Base-by-base conservation (phyloP, 2,329 filamentous ascomycete species). In the Dothistroma septosporum region DNA sequence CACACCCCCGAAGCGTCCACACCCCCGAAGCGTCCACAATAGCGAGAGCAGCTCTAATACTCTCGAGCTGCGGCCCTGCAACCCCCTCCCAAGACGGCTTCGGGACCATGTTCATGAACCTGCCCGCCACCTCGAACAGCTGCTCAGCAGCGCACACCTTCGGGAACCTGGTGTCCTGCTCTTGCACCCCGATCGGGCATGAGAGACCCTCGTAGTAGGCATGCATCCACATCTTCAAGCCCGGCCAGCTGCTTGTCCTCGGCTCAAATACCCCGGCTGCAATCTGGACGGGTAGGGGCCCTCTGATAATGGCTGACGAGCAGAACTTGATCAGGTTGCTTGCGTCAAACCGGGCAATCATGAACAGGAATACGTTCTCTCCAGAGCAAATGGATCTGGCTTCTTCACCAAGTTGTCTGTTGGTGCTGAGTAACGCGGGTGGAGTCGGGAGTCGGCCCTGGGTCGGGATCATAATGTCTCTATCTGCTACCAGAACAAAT, bases 371-470 rank as follows among this genome's bases (percentile, higher is more conserved):
- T 32, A 75, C 74, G 68, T 80, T 78, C 11, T 68, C 66, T 8
- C 74, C 73, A 66, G 82, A 83, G 21, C 82, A 73, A 6, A 82
- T 71, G 22, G 72, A 68, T 0, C 66, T 62, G 0, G 75, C 76
- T 72, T 80, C 78, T 10, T 64, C 24, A 66, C 76, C 66, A 58
- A 78, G 72, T 24, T 71, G 72, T 37, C 56, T 59, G 52, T 37
- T 57, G 16, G 57, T 16, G 19, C 62, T 58, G 12, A 67, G 55
- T 8, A 65, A 50, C 5, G 12, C n/a, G 12, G 44, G 44, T 44
- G 22, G 10, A 57, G 22, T 22, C 46, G 46, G 19, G 22, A 52
- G 12, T 56, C 53, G 19, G 54, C 41, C 31, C n/a, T 28, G 41
- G 33, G 35, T 5, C 35, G 49, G 37, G 50, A 57, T 48, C 35